These are phyloP conservation scores for Carpinus viminea DNA, from an alignment of 306 rosid species.

Conservation along the genomic window DNA sequence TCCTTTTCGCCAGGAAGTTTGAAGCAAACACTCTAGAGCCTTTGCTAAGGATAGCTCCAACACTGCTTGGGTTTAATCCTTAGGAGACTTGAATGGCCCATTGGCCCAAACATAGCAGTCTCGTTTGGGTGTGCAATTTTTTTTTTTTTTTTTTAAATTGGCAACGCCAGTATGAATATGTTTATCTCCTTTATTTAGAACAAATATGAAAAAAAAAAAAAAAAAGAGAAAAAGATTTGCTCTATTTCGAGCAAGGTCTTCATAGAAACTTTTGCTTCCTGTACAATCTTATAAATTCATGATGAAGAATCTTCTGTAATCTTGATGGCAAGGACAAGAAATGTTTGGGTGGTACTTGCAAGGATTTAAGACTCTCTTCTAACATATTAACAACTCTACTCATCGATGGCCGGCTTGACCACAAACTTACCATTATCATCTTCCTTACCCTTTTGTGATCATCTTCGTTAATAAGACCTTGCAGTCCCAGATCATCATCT, in stretches of 20 bases:
- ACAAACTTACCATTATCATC: slow-evolving; percentile 33
- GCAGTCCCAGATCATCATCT: slow-evolving; percentile 12
- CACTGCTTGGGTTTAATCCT: slow-evolving; percentile 21
- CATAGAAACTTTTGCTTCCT: too few species aligned
- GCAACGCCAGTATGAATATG: too few species aligned
- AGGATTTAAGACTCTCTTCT: slow-evolving; percentile 25
- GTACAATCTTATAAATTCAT: too few species aligned
- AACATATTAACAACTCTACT: slow-evolving; percentile 35
- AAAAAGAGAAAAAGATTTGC: too few species aligned
- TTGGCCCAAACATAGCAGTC: too few species aligned
- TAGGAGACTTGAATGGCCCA: neutral
- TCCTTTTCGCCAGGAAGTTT: slow-evolving; percentile 45
- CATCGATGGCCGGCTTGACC: slow-evolving; percentile 33
- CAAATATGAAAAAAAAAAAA: too few species aligned
- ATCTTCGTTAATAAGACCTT: neutral
- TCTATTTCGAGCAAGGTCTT: too few species aligned
- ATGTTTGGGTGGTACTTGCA: slow-evolving; percentile 38
- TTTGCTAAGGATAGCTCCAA: slow-evolving; percentile 25
- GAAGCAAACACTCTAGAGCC: slow-evolving; percentile 29
- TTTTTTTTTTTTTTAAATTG: too few species aligned
- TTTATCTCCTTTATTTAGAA: too few species aligned
- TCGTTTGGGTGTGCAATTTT: too few species aligned
- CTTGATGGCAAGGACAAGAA: slow-evolving; percentile 27
- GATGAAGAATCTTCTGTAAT: neutral
- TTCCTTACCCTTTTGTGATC: slow-evolving; percentile 16